Conservation (phyloP, 495 filamentous ascomycete species). For the Articulospora tetracladia region DNA sequence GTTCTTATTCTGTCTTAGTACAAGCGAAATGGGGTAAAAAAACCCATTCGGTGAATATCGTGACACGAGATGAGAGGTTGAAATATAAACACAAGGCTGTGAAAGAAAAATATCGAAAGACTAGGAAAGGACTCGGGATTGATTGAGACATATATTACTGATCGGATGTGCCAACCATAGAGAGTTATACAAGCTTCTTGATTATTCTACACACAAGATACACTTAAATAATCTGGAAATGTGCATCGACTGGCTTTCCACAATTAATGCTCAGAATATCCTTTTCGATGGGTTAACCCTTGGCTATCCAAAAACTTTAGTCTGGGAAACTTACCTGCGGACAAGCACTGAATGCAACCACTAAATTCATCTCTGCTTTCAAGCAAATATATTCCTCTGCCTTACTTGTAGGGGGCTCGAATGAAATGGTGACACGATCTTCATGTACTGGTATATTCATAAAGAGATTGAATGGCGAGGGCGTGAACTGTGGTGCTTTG, state of each 20-base stretch:
- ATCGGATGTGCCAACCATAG: too few relatives aligned
- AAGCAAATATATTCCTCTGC: slow-evolving; percentile 35
- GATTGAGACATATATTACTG: too few relatives aligned
- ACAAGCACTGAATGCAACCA: slow-evolving; percentile 41
- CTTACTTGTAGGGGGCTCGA: slow-evolving; percentile 31
- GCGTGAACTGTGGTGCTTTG: slow-evolving; percentile 27
- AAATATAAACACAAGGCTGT: too few relatives aligned
- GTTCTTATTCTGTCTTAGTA: too few relatives aligned
- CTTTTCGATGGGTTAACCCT: slow-evolving; percentile 14
- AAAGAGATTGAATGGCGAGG: slow-evolving; percentile 43
- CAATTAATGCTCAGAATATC: slow-evolving; percentile 39
- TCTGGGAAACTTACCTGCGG: slow-evolving; percentile 25
- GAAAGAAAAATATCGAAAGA: too few relatives aligned
- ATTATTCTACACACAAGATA: too few relatives aligned
- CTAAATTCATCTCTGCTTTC: slow-evolving; percentile 33
- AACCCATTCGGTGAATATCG: too few relatives aligned
- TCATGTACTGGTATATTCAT: slow-evolving; percentile 41
- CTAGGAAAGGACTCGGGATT: too few relatives aligned
- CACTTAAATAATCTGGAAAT: slow-evolving; percentile 26
- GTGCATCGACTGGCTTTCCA: slow-evolving; percentile 33
- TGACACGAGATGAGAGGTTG: too few relatives aligned
- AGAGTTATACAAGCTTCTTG: too few relatives aligned
- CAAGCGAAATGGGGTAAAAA: too few relatives aligned
- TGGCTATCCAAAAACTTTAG: not conserved
- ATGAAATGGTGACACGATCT: slow-evolving; percentile 27